These are phyloP conservation scores for Pisolithus microcarpus DNA, from an alignment of 768 basidiomycete genomes.

Conservation along the genomic window DNA sequence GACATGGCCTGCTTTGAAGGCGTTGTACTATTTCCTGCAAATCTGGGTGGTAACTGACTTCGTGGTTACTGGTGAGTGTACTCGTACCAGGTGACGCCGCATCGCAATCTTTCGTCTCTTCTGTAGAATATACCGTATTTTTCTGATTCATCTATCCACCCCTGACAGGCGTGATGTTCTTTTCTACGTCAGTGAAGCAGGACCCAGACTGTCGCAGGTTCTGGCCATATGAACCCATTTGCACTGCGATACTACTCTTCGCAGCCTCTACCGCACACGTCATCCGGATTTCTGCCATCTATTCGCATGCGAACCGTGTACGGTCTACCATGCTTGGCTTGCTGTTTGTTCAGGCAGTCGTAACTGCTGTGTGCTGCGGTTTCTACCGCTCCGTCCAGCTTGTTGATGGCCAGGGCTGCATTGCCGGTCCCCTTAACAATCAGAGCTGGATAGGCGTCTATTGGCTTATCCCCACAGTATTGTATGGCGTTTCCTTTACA, in stretches of 20 bases:
- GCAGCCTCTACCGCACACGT: conserved; percentile 61
- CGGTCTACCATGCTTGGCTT: conserved; percentile 51
- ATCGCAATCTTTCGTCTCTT: not conserved
- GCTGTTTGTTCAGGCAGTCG: conserved; percentile 59
- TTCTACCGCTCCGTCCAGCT: conserved; percentile 82
- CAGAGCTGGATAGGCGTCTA: conserved; percentile 73
- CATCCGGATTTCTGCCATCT: conserved; percentile 69
- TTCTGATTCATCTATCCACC: not conserved
- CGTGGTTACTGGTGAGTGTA: conserved; percentile 54
- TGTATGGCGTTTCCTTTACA: conserved; percentile 37
- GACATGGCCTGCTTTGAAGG: conserved; percentile 72
- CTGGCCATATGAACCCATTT: conserved; percentile 82
- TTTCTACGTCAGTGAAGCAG: conserved; percentile 63
- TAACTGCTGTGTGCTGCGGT: conserved; percentile 67
- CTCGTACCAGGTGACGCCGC: not conserved
- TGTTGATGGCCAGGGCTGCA: conserved; percentile 71
- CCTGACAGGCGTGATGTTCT: conserved; percentile 67
- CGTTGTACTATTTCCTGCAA: conserved; percentile 67
- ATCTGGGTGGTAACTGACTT: conserved; percentile 78
- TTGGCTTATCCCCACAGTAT: conserved; percentile 71
- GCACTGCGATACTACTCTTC: conserved; percentile 67
- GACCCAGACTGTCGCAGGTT: conserved; percentile 53
- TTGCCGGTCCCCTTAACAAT: conserved; percentile 70
- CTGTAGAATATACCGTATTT: not conserved
- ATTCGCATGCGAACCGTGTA: conserved; percentile 53